phyloP scores from a whole-genome alignment of 495 filamentous ascomycete species.

The Chaetomium tenue region DNA sequence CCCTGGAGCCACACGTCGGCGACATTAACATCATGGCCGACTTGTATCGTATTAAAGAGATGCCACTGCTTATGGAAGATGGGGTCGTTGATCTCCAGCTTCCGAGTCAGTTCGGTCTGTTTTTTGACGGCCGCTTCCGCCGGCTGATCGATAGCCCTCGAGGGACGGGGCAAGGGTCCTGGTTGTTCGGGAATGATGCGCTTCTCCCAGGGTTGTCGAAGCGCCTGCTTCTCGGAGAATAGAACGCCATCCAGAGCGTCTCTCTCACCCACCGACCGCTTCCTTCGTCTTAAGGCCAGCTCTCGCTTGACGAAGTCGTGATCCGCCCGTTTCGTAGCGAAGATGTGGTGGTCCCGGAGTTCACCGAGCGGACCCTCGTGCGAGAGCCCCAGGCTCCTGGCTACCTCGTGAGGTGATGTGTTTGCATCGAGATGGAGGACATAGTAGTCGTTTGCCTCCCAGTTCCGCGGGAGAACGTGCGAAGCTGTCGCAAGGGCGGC shows the following conservation, averaged over 20 bases:
- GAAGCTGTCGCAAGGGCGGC: conserved; percentile 45
- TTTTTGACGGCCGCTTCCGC: conserved; percentile 52
- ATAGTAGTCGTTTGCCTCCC: conserved; percentile 81
- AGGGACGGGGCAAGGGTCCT: conserved; percentile 19
- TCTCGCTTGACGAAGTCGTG: conserved; percentile 61
- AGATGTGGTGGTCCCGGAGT: conserved; percentile 79
- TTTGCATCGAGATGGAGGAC: conserved; percentile 73
- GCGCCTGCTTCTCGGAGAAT: conserved; percentile 77
- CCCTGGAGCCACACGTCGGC: conserved; percentile 87
- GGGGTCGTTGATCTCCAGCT: conserved; percentile 76
- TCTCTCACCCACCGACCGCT: conserved; percentile 51
- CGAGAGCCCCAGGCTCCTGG: conserved; percentile 66
- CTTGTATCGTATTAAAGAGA: conserved; percentile 75
- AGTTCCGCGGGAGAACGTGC: conserved; percentile 44
- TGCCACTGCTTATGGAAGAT: conserved; percentile 96
- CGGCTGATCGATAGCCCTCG: conserved; percentile 29
- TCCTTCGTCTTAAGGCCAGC: conserved; percentile 60
- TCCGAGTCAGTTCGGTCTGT: conserved; percentile 60
- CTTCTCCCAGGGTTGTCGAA: conserved; percentile 71
- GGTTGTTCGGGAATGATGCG: conserved; percentile 53
- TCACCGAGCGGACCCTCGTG: conserved; percentile 85
- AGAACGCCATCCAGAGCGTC: conserved; percentile 69
- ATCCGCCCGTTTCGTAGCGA: conserved; percentile 64
- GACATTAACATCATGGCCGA: conserved; percentile 92
- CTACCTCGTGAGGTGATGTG: conserved; percentile 67